Base-by-base conservation (phyloP, 768 basidiomycete species). In the Albatrellus ellisii region DNA sequence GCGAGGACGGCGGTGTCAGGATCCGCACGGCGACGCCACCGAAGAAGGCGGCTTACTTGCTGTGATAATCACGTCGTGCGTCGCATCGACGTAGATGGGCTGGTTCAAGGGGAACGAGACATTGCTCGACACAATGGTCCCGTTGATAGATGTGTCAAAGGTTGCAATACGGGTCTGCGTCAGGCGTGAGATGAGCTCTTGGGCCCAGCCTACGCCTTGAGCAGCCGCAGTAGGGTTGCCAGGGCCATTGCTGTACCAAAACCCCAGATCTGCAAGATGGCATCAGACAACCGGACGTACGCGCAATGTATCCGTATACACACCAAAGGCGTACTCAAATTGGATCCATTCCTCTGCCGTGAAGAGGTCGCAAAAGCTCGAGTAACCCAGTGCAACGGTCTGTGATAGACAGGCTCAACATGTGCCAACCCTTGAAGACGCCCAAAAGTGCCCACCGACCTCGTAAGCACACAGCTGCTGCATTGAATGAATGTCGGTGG, bases 291-390 rank as follows among this genome's bases (percentile, higher is more conserved):
- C 14, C 20, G 17, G 12, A 20, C 12, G 21, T 6, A 22, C 11
- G 1, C 10, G 4, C 2, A 6, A 18, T 35, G 18, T 4, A 8
- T 10, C 4, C 10, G 5, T 10, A 11, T 9, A 47, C 60, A 39
- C 25, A 60, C 60, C 60, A 22, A 41, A 47, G 21, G 59, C 55
- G 49, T 73, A 71, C 40, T 69, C 63, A 45, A 63, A 72, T 1
- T 67, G 64, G 47, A 63, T 61, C 70, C 71, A 74, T 50, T 74
- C 72, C 31, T 67, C 60, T 44, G 68, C 56, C 3, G 70, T 70
- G 57, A 74, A 73, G 9, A 74, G 53, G 7, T 57, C 56, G 47
- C 70, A 74, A 59, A 72, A 74, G 14, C 55, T 50, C 8, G 68
- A 70, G 49, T 63, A 70, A 0, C 69, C 69, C n/a, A 72, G 59